Evolutionary conservation across 768 basidiomycete species (phyloP), one percentile per base, ranked within the genome.

Genomic region (Lentinula detonsa): DNA sequence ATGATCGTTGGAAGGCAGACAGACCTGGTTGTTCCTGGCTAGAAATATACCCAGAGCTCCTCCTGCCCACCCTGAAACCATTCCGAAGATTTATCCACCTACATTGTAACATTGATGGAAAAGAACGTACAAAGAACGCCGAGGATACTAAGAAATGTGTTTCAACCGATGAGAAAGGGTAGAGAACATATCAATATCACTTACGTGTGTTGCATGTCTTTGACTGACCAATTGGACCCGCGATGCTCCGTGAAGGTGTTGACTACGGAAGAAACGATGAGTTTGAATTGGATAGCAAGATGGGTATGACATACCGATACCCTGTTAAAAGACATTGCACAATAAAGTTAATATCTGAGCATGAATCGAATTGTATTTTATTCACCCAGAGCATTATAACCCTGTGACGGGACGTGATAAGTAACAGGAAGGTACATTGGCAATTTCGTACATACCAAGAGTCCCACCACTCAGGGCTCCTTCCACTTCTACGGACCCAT

Each of bases 241-340:
- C 85, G 89, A 69, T 97, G 94, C 68, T 94, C 91, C 0, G 94
- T 95, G 70, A 96, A 95, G 0, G 94, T 95, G 65, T 97, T 96
- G 60, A 97, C 88, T 84, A 28, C 28, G 28, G 66, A 61, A 35
- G 60, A 71, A 65, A 66, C 37, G 2, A 4, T n/a, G 11, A 37
- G 15, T 35, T 37, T n/a, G 37, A 61, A 63, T 33, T 13, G 5
- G 49, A 28, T 31, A 39, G 28, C 53, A 13, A 28, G 28, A 33
- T 59, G 5, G 34, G 9, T 31, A 4, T 16, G 18, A 68, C 84
- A 59, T 62, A 86, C 85, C 81, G 57, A 87, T 82, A 18, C 86
- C 86, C 84, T 85, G 60, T 6, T 21, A 9, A 37, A 63, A 59
- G 15, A 43, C 8, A 4, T 49, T n/a, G 39, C 21, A 11, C 15